Conservation (phyloP, 177 flowering plant species). For the Vitis hybrid region DNA sequence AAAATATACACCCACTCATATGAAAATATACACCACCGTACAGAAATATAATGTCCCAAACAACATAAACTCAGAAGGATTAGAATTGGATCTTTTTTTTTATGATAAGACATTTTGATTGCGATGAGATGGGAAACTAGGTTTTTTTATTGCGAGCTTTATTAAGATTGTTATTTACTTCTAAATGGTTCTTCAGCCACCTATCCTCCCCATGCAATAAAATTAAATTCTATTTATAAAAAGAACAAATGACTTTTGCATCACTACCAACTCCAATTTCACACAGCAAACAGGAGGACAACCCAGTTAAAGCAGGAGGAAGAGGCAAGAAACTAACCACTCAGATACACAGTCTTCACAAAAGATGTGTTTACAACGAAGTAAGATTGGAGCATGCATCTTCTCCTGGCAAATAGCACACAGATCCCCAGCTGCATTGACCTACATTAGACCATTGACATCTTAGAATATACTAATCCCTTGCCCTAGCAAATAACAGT, state of each 20-base stretch:
- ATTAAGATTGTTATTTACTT: too few species aligned
- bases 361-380: slow-evolving; percentile 95
- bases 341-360: slow-evolving; percentile 99
- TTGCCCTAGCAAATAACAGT: not conserved
- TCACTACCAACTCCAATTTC: not conserved
- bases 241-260: not conserved
- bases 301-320: not conserved
- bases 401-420: slow-evolving; percentile 99
- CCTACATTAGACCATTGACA: slow-evolving; percentile 43
- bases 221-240: not conserved
- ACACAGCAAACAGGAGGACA: not conserved
- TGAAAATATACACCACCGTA: too few species aligned
- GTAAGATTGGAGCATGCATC: slow-evolving; percentile 92
- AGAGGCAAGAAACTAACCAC: slow-evolving; percentile 52
- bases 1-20: too few species aligned
- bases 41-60: too few species aligned
- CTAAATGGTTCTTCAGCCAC: too few species aligned
- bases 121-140: too few species aligned
- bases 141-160: too few species aligned
- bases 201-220: too few species aligned
- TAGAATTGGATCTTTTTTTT: too few species aligned
- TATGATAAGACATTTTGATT: too few species aligned
- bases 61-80: too few species aligned
- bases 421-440: slow-evolving; percentile 90
- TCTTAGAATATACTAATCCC: not conserved